phyloP scores from a whole-genome alignment of 805 yeast genomes.

The Suhomyces prunicola region DNA sequence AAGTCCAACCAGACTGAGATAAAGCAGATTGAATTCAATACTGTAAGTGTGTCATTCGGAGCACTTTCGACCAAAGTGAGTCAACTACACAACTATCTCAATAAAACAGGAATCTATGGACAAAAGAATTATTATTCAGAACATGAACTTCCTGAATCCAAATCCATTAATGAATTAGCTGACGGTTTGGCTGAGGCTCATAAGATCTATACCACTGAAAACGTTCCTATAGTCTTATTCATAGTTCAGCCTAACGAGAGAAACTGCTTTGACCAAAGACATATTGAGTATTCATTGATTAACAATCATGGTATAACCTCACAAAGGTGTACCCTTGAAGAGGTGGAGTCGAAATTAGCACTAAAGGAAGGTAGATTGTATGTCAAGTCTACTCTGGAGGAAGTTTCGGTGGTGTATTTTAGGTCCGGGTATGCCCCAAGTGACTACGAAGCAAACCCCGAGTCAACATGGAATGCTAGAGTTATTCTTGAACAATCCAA shows the following conservation, averaged over 20 bases:
- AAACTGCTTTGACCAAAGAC: constrained; percentile 89
- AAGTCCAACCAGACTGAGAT: constrained; percentile 38
- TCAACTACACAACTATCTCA: constrained; percentile 65
- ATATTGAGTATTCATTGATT: constrained; percentile 68
- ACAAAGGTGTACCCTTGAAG: constrained; percentile 63
- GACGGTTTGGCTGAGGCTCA: constrained; percentile 69
- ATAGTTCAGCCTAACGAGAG: constrained; percentile 84
- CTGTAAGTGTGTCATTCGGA: constrained; percentile 93
- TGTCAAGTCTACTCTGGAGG: constrained; percentile 55
- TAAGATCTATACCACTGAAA: constrained; percentile 45
- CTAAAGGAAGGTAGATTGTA: constrained; percentile 47
- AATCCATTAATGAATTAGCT: constrained; percentile 61
- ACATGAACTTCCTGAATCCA: constrained; percentile 61
- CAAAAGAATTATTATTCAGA: constrained; percentile 39
- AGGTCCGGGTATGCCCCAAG: constrained; percentile 85
- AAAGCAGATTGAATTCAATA: constrained; percentile 95
- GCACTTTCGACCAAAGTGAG: constrained; percentile 83
- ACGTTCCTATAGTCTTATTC: constrained; percentile 57
- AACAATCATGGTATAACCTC: constrained; percentile 55
- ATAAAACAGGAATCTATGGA: constrained; percentile 54
- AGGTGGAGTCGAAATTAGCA: constrained; percentile 45
- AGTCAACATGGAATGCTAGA: constrained; percentile 76
- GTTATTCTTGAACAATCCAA: constrained; percentile 63
- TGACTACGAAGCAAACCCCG: constrained; percentile 59
- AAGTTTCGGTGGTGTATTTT: constrained; percentile 84